phyloP scores from a whole-genome alignment of 1,284 basidiomycete species.

The Rhizoctonia solani region DNA sequence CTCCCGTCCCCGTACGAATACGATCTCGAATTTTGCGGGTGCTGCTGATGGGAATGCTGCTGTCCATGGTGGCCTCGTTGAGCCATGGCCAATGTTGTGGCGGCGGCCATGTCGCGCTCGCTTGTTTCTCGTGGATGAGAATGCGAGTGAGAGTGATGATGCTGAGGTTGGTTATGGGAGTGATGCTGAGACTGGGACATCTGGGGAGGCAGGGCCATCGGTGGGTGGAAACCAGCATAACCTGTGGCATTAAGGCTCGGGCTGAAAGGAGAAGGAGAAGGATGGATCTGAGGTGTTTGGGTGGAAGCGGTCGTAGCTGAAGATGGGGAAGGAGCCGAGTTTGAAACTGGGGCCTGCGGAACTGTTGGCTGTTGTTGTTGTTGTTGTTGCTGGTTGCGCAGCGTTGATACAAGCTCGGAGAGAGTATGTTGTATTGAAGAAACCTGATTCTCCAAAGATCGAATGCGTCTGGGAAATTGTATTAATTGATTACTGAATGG shows the following conservation, averaged over 20 bases:
- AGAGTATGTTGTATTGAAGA: conserved; percentile 74
- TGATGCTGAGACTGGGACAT: too few species aligned
- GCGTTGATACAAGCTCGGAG: conserved; percentile 71
- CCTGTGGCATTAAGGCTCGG: conserved; percentile 42
- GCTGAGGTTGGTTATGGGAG: too few species aligned
- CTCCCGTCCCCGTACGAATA: background rate
- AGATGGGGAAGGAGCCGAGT: conserved; percentile 26
- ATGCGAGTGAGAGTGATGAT: too few species aligned
- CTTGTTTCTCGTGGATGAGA: conserved; percentile 1
- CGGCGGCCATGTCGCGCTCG: conserved; percentile 31
- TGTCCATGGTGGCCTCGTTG: conserved; percentile 4
- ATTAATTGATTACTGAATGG: background rate
- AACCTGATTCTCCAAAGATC: conserved; percentile 81
- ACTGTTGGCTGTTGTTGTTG: conserved; percentile 46
- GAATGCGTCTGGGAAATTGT: conserved; percentile 68
- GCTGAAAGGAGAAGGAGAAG: conserved; percentile 59
- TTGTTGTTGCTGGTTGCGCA: conserved; percentile 53
- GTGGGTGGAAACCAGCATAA: conserved; percentile 22
- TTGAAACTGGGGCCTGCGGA: too few species aligned
- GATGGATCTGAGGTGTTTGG: conserved; percentile 30
- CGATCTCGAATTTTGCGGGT: background rate
- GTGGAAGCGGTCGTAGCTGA: conserved; percentile 19
- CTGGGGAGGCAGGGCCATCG: conserved; percentile 17
- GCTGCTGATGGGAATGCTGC: conserved; percentile 4
- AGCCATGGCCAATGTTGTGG: conserved; percentile 30